A percentile compares a stretch with the other conserved stretches of the same genome.
These are phyloP conservation scores for Lasiosphaeriaceae sp. DNA, from an alignment of 495 filamentous ascomycete species.

Conservation along the genomic window DNA sequence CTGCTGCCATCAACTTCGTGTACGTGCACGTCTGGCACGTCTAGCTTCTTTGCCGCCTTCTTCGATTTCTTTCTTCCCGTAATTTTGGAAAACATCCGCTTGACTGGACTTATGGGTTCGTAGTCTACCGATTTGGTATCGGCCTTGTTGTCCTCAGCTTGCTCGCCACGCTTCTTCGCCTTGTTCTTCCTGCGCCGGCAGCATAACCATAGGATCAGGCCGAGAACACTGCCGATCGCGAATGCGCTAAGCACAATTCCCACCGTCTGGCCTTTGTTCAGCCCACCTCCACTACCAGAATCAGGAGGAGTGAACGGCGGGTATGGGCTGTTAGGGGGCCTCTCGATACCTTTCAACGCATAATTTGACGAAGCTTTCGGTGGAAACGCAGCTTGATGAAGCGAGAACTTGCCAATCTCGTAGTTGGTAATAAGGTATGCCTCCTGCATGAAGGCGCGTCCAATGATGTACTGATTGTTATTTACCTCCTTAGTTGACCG, in stretches of 20 bases:
- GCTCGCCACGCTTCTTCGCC: conserved; percentile 16
- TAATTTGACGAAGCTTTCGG: conserved; percentile 39
- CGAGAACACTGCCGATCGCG: conserved; percentile 38
- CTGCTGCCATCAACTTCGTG: conserved; percentile 20
- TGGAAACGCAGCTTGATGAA: conserved; percentile 55
- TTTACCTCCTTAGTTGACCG: conserved; percentile 36
- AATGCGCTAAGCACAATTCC: conserved; percentile 43
- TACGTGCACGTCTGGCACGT: conserved; percentile 8
- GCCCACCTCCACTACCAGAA: conserved; percentile 18
- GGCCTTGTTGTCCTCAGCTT: conserved; percentile 24
- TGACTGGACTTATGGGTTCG: conserved; percentile 25
- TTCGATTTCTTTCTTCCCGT: conserved; percentile 27
- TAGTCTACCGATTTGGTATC: conserved; percentile 19
- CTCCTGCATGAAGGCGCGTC: conserved; percentile 68
- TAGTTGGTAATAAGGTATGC: conserved; percentile 66
- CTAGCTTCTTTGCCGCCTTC: conserved; percentile 14
- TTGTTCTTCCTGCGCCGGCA: conserved; percentile 27
- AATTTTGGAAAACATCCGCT: conserved; percentile 32
- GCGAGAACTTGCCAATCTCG: conserved; percentile 55
- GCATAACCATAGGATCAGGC: conserved; percentile 30
- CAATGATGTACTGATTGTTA: conserved; percentile 57
- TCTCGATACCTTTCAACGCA: conserved; percentile 46
- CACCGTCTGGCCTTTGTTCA: conserved; percentile 40
- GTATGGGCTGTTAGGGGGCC: conserved; percentile 43
- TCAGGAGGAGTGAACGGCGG: conserved; percentile 17